Conservation (phyloP, 1,284 basidiomycete species). For the Rhodotorula sp. region DNA sequence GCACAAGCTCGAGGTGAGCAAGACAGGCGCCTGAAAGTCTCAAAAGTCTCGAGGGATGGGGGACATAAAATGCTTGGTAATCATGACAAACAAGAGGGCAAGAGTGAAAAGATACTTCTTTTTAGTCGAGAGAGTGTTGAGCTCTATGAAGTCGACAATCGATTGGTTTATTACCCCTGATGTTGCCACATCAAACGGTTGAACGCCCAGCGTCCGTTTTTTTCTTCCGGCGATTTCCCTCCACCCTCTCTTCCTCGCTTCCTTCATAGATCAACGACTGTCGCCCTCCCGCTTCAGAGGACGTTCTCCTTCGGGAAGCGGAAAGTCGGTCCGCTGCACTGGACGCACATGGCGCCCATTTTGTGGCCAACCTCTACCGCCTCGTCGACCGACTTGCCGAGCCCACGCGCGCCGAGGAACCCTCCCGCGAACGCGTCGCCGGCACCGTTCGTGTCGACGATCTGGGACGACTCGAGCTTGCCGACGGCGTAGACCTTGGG, state of each 20-base stretch:
- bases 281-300: constrained; percentile 51
- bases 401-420: constrained; percentile 80
- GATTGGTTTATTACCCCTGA: neutral
- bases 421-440: constrained; percentile 99
- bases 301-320: constrained; percentile 67
- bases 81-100: neutral
- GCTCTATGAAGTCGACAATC: neutral
- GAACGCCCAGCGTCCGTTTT: constrained; percentile 28
- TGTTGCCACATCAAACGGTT: constrained; percentile 7
- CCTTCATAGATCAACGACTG: neutral
- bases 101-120: no score
- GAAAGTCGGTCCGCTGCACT: constrained; percentile 61
- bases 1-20: neutral
- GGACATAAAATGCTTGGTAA: neutral
- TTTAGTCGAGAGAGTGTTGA: neutral
- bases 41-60: neutral
- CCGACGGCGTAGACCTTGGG: constrained; percentile 62
- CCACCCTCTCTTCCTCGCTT: neutral
- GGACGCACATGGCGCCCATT: constrained; percentile 83
- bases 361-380: constrained; percentile 84
- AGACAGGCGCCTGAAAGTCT: no score
- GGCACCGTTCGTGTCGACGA: constrained; percentile 99
- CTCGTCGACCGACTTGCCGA: constrained; percentile 76
- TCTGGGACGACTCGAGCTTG: constrained; percentile 64
- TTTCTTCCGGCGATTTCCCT: neutral